Evolutionary conservation across 139 green algal species (phyloP).

Genomic region (Choricystis sp.): DNA sequence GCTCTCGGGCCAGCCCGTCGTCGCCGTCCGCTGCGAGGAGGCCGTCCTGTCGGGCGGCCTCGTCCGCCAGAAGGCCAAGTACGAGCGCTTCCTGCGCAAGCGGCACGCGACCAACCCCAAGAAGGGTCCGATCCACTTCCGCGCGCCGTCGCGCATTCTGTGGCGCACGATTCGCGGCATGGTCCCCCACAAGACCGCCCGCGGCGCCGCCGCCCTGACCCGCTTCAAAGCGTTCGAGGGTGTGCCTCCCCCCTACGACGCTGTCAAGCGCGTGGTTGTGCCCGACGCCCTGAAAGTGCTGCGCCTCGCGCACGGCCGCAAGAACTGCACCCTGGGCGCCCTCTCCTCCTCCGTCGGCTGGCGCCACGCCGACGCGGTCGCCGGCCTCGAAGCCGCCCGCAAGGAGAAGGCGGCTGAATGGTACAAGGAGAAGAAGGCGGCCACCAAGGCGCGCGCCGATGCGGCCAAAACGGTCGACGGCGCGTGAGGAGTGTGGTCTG

Average conservation of each 20-base stretch:
- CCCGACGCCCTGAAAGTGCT: slow-evolving; percentile 93
- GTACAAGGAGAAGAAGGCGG: slow-evolving; percentile 69
- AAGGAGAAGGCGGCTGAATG: slow-evolving; percentile 63
- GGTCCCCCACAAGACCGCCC: slow-evolving; percentile 94
- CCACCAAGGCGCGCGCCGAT: too few relatives aligned
- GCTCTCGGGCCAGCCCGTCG: slow-evolving; percentile 76
- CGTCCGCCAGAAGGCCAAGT: slow-evolving; percentile 94
- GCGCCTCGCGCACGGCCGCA: slow-evolving; percentile 80
- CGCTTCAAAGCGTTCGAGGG: slow-evolving; percentile 93
- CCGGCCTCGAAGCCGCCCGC: slow-evolving; percentile 77
- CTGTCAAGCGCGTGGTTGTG: slow-evolving; percentile 86
- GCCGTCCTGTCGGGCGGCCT: slow-evolving; percentile 91
- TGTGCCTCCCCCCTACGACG: slow-evolving; percentile 48
- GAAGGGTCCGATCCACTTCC: slow-evolving; percentile 86
- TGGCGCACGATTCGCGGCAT: slow-evolving; percentile 87
- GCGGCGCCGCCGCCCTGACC: slow-evolving; percentile 83
- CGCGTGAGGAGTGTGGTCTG: too few relatives aligned
- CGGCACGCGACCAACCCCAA: slow-evolving; percentile 85
- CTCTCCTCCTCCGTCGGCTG: slow-evolving; percentile 81
- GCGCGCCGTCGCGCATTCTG: slow-evolving; percentile 74
- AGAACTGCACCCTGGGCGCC: slow-evolving; percentile 75
- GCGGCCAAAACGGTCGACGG: too few relatives aligned
- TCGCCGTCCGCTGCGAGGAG: slow-evolving; percentile 78
- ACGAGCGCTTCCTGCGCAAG: slow-evolving; percentile 86
- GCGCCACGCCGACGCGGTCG: slow-evolving; percentile 80